Evolutionary conservation across 1,284 basidiomycete genomes (phyloP).

Genomic region (Agroathelia rolfsii): DNA sequence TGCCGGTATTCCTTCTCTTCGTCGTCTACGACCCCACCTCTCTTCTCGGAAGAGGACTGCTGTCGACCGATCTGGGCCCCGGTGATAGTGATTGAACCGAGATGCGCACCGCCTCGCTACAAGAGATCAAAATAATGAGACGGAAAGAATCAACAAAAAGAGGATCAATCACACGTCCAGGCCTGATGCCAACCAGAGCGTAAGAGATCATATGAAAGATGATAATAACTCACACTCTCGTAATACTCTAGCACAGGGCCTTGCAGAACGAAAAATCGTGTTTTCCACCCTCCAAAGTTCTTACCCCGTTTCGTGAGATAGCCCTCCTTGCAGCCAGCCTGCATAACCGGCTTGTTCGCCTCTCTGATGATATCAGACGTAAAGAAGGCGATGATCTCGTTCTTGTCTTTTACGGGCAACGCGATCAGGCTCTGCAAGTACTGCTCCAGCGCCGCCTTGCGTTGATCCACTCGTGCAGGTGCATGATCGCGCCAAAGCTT

Average conservation of each 20-base stretch:
- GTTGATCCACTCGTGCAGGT: slow-evolving; percentile 90
- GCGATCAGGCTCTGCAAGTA: slow-evolving; percentile 84
- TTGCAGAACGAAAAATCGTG: slow-evolving; percentile 87
- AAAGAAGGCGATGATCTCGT: slow-evolving; percentile 88
- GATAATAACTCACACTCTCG: slow-evolving; percentile 64
- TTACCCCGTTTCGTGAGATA: slow-evolving; percentile 95
- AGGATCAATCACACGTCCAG: no score
- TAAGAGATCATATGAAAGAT: no score
- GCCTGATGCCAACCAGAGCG: no score
- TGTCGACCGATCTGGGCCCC: slow-evolving; percentile 82
- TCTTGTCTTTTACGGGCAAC: slow-evolving; percentile 79
- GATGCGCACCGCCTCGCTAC: slow-evolving; percentile 81
- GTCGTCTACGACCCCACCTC: slow-evolving; percentile 40
- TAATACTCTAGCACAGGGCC: slow-evolving; percentile 88
- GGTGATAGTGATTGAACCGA: slow-evolving; percentile 81
- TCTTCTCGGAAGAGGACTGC: slow-evolving; percentile 34
- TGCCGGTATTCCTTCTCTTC: slow-evolving; percentile 94
- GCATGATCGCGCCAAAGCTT: slow-evolving; percentile 95
- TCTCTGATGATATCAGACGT: slow-evolving; percentile 80
- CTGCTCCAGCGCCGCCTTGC: slow-evolving; percentile 78
- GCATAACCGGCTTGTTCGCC: slow-evolving; percentile 62
- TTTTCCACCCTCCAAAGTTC: slow-evolving; percentile 96
- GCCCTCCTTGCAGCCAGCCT: slow-evolving; percentile 86
- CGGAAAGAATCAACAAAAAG: no score
- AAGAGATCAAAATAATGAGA: slow-evolving; percentile 11